Base-by-base conservation (phyloP, 345 rosid species). In the Draba incana region DNA sequence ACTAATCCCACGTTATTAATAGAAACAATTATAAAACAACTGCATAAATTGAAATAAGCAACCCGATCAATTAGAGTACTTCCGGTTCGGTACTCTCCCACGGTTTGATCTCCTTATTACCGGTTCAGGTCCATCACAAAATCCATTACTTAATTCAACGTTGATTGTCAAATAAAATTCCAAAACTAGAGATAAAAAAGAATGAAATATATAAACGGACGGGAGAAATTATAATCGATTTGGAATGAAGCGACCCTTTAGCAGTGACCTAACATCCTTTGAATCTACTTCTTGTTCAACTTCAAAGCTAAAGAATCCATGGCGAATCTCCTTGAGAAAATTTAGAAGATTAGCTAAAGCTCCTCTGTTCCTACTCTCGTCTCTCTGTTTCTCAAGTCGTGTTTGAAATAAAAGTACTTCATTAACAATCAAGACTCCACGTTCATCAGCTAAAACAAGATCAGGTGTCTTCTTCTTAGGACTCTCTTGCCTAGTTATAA, bases 291-390 rank as follows among this genome's bases (percentile, higher is more conserved):
- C 64, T 54, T 45, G 12, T 71, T 27, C 48, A 47, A 45, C 24
- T 8, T 13, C 53, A 49, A 44, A 64, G 10, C 43, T 56, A 48
- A 65, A 72, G 54, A 65, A 72, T 8, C 3, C 59, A 49, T 10
- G 31, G 15, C 57, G 77, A 72, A 72, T 12, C 8, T 31, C 28
- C 15, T 72, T 57, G 39, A 72, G 77, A 31, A 12, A 50, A 30
- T 30, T 65, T 7, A 57, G 30, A 47, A 47, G 16, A 23, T 48
- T 49, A 1, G 30, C 53, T 35, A 57, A 48, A 20, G 46, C 16
- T 72, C 70, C 30, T 12, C 1, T 5, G 27, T 10, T 30, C 20
- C 16, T 64, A 27, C 70, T 38, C 42, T 71, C 57, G 42, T 63
- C 37, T 12, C 0, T 9, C 64, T 55, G 33, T 28, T 8, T 27